Conservation (phyloP, 2,329 filamentous ascomycete species). For the Akanthomyces dipterigenus region DNA sequence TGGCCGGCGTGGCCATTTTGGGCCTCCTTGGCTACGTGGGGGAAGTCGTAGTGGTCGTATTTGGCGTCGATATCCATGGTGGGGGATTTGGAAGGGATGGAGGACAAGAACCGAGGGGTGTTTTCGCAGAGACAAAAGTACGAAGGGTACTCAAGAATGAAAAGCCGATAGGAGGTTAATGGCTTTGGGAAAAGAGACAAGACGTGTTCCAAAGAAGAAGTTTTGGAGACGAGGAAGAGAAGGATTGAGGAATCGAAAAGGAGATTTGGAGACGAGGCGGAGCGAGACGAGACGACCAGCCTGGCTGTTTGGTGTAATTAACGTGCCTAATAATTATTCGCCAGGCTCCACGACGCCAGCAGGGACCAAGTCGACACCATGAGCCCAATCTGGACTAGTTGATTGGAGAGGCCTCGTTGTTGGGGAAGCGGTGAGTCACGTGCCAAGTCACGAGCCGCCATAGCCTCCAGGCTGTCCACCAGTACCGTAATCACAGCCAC, state of each 20-base stretch:
- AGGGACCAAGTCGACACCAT: slow-evolving; percentile 9
- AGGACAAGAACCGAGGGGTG: slow-evolving; percentile 6
- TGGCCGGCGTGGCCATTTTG: slow-evolving; percentile 80
- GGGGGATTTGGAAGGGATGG: slow-evolving; percentile 13
- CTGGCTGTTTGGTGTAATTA: slow-evolving; percentile 2
- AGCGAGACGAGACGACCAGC: neutral
- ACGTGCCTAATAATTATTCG: neutral
- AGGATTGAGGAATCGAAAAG: slow-evolving; percentile 5
- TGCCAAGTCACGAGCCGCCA: neutral
- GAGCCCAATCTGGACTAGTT: slow-evolving; percentile 21
- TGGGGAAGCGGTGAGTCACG: slow-evolving; percentile 11
- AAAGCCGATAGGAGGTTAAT: neutral
- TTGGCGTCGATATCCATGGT: slow-evolving; percentile 68
- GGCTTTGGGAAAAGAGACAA: neutral
- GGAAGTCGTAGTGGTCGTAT: slow-evolving; percentile 95
- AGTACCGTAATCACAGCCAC: no score
- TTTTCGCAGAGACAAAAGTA: neutral
- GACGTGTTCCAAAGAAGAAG: slow-evolving; percentile 9
- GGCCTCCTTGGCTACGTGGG: slow-evolving; percentile 63
- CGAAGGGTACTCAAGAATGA: neutral
- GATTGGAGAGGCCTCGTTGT: slow-evolving; percentile 1
- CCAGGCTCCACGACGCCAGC: neutral
- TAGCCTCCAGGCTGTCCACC: no score
- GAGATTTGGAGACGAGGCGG: slow-evolving; percentile 9
- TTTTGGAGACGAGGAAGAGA: neutral